Base-by-base conservation (phyloP, 2,329 filamentous ascomycete species). In the Sarocladiaceae sp. region DNA sequence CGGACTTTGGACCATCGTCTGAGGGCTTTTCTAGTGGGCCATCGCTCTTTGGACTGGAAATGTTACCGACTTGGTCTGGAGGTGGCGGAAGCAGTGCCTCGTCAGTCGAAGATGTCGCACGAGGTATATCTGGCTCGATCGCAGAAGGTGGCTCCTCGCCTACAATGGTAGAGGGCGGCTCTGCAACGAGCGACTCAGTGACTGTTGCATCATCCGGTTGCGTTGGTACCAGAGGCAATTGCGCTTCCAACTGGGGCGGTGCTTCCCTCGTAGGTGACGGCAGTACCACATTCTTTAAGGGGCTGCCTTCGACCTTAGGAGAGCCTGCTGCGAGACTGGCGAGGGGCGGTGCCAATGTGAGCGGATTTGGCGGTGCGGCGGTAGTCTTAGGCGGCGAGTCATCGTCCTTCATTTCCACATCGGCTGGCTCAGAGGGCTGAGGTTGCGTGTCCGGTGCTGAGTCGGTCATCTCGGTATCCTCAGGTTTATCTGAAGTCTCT, bases 261-360 rank as follows among this genome's bases (percentile, higher is more conserved):
- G 4, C 27, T 21, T 43, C 35, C 9, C 26, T 32, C 1, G 65
- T 67, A 1, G 73, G 70, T 9, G 73, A 74, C 9, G 62, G 65
- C 13, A 73, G 47, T 21, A 72, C 59, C 27, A 75, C 70, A 40
- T 76, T 72, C 58, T 76, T 76, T 16, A 77, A 56, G 1, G 73
- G 73, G 43, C 73, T 78, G 3, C 73, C 73, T 49, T 74, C 73
- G 3, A 65, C 52, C 48, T 54, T 64, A 1, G 64, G 61, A 3
- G 64, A 59, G 27, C 52, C 49, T 37, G 54, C 48, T 2, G 55
- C 50, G 20, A 59, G 50, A 15, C 50, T 49, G 7, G 53, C 50
- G 35, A 58, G 27, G 41, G 63, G 48, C 27, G 65, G 57, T 29
- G 59, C 54, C 24, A 64, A 53, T n/a, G 47, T 57, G 45, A 59